These are phyloP conservation scores for Symbiodinium natans DNA, from an alignment of 73 alveolate species.

Conservation along the genomic window DNA sequence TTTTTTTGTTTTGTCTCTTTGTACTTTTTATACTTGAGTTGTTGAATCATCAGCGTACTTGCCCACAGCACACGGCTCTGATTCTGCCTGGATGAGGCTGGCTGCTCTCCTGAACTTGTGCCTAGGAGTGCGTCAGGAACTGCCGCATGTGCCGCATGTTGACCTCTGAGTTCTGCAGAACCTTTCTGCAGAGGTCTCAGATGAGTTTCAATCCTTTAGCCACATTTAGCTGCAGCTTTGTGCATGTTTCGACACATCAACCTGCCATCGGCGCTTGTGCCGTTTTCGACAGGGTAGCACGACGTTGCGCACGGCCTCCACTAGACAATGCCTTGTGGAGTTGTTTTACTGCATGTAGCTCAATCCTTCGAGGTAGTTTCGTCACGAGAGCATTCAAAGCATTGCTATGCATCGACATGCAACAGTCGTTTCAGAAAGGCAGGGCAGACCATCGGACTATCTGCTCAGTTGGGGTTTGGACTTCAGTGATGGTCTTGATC, in stretches of 20 bases:
- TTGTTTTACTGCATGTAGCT: not conserved
- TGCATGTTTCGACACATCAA: not conserved
- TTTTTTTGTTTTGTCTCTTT: no score
- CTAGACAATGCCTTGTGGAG: not conserved
- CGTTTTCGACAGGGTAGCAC: not conserved
- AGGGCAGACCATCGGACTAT: no score
- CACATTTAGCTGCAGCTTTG: no score
- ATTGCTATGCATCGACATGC: not conserved
- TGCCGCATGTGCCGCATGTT: not conserved
- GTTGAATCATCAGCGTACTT: no score
- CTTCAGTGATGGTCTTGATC: no score
- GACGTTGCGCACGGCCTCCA: not conserved
- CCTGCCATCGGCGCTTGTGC: not conserved
- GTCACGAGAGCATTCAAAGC: not conserved
- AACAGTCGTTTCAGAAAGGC: not conserved
- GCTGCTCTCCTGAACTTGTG: conserved; percentile 9
- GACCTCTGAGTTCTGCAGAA: not conserved
- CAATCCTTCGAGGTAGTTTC: not conserved
- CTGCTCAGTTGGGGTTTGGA: no score
- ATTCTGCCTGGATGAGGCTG: no score
- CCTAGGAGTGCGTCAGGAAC: not conserved
- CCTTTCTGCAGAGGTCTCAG: not conserved
- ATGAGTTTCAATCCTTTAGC: not conserved
- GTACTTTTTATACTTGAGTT: no score
- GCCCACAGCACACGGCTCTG: no score